Conservation (phyloP, 106 monocot genomes). For the Triglochin maritima region DNA sequence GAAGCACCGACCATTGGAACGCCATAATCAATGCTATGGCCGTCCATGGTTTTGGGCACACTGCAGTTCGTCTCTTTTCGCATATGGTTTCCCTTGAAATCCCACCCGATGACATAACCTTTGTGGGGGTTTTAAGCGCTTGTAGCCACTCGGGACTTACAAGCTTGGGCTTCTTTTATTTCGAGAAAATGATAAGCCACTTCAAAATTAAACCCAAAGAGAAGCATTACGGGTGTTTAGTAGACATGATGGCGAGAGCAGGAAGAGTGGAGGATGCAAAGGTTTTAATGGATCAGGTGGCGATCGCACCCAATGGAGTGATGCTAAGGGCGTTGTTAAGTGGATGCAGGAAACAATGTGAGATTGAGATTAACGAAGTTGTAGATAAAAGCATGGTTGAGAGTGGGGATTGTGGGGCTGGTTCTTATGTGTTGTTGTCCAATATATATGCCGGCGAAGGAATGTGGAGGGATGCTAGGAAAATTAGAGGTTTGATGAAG, state of each 20-base stretch:
- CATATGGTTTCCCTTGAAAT: slow-evolving; percentile 18
- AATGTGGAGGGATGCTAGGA: slow-evolving; percentile 36
- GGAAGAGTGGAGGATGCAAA: slow-evolving; percentile 47
- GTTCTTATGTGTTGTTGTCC: slow-evolving; percentile 32
- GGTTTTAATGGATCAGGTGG: slow-evolving; percentile 35
- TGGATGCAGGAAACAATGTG: slow-evolving; percentile 39
- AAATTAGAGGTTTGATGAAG: slow-evolving; percentile 28
- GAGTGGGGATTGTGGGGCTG: slow-evolving; percentile 10
- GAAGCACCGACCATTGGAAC: slow-evolving; percentile 45
- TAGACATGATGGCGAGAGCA: slow-evolving; percentile 46
- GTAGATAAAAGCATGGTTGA: slow-evolving; percentile 12
- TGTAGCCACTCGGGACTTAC: slow-evolving; percentile 60
- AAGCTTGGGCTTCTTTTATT: slow-evolving; percentile 30
- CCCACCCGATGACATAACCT: slow-evolving; percentile 38
- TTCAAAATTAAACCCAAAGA: slow-evolving; percentile 29
- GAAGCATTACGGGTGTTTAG: slow-evolving; percentile 64
- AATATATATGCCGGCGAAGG: slow-evolving; percentile 37
- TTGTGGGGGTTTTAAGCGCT: slow-evolving; percentile 41
- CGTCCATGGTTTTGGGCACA: slow-evolving; percentile 10
- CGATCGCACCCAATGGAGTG: slow-evolving; percentile 39
- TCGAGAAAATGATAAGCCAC: slow-evolving; percentile 27
- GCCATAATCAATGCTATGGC: slow-evolving; percentile 49
- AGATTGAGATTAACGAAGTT: slow-evolving; percentile 20
- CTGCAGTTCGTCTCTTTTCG: slow-evolving; percentile 30
- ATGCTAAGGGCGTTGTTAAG: slow-evolving; percentile 42